Conservation (phyloP, 2,329 filamentous ascomycete genomes). For the Penicillium freii region DNA sequence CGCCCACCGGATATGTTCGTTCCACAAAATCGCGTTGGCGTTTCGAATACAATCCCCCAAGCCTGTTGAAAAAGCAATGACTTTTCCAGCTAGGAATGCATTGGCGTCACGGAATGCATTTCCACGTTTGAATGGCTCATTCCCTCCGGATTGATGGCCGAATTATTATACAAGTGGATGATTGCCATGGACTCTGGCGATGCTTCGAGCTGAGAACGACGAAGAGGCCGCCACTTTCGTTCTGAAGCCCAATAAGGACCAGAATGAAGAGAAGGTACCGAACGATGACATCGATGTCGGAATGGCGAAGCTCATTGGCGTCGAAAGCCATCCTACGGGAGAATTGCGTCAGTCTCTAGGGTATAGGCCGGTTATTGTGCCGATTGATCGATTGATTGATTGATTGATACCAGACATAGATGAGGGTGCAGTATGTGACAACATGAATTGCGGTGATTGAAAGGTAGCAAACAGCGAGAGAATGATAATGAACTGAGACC, state of each 20-base stretch:
- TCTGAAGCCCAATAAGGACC: neutral
- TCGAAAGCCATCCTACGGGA: neutral
- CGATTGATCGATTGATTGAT: too few species aligned
- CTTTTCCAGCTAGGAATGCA: neutral
- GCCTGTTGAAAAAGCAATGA: neutral
- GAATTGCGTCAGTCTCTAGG: neutral
- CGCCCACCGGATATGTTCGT: too few species aligned
- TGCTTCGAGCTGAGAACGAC: neutral
- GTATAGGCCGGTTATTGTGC: neutral
- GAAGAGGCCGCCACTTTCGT: neutral
- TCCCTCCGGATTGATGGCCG: neutral
- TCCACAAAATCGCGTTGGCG: too few species aligned
- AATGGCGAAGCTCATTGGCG: neutral
- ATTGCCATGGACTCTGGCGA: neutral
- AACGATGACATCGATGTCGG: neutral
- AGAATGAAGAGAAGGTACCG: neutral
- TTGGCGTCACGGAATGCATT: neutral
- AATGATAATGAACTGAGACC: constrained; percentile 2
- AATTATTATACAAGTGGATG: neutral
- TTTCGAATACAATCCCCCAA: neutral
- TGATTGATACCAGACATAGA: constrained; percentile 24
- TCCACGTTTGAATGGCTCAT: neutral
- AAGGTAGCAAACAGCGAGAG: constrained; percentile 15
- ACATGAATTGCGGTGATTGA: constrained; percentile 1
- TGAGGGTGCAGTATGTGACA: constrained; percentile 1